Base-by-base conservation (phyloP, 1,284 basidiomycete genomes). In the Irpex sp. region DNA sequence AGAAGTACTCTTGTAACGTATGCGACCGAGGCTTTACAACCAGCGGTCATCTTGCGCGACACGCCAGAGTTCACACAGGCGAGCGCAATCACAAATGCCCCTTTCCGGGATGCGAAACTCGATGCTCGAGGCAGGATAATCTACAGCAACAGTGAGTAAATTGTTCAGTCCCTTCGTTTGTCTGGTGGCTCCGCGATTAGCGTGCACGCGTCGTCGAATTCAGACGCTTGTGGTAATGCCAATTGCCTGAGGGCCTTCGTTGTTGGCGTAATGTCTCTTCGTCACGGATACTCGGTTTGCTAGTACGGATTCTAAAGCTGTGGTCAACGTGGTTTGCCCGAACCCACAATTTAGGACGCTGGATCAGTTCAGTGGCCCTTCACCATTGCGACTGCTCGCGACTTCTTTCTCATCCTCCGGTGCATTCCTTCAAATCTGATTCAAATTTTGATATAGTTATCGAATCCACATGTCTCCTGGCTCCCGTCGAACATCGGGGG, bases 21-120 rank as follows among this genome's bases (percentile, higher is more conserved):
- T 84, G 83, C 73, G 69, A 76, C 26, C 80, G 81, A 68, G 75
- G 84, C 1, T 94, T 94, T 75, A 92, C 90, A 59, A 94, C 92
- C 51, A 89, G 87, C 68, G 92, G 92, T 37, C 93, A 94, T 71
- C 84, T 94, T 19, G 89, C 92, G 0, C 83, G 92, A 57, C 92
- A 94, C 73, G 83, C 88, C 26, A 82, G 90, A 59, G 86, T 93
- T 9, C 92, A 94, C 76, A 94, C 92, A 6, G 91, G 92, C 59
- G 89, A 92, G 70, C 79, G 88, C 62, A 91, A 91, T 75, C 89
- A 92, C 77, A 89, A 86, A 61, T 93, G 90, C 68, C 90, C 90
- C 35, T 92, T 92, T 75, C 90, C 90, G 21, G 90, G 90, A 39
- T 93, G 91, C 71, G 88, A 92, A 67, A 92, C 90, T 2, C 81